Evolutionary conservation across 176 grass and related monocot genomes (phyloP).

Genomic region (Carex cristatella): DNA sequence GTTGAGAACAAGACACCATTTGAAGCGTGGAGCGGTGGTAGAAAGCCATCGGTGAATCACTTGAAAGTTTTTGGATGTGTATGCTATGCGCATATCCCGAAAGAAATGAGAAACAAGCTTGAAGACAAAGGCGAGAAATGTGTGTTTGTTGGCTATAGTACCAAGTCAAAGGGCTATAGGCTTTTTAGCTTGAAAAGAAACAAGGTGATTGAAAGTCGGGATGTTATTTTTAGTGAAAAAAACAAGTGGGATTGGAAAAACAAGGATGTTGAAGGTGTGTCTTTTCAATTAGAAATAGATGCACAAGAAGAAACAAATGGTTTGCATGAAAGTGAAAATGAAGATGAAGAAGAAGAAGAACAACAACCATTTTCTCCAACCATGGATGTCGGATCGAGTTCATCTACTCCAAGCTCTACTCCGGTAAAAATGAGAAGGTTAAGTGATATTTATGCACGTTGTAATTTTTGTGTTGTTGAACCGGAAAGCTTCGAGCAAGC

Average conservation of each 20-base stretch:
- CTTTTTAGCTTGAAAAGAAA: neutral
- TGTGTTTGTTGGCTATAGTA: constrained; percentile 14
- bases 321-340: neutral
- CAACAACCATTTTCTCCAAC: neutral
- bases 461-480: neutral
- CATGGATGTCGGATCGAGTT: neutral
- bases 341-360: neutral
- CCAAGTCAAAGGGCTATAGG: constrained; percentile 13
- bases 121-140: neutral
- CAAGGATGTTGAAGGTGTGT: neutral
- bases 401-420: neutral
- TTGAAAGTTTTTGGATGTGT: neutral
- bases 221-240: constrained; percentile 19
- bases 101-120: neutral
- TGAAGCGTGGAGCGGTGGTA: constrained; percentile 5
- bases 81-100: neutral
- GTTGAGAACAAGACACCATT: neutral
- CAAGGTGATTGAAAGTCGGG: constrained; percentile 2
- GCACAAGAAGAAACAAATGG: neutral
- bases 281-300: neutral
- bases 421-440: neutral
- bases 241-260: neutral
- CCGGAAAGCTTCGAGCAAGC: constrained; percentile 5
- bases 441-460: neutral
- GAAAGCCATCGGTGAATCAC: neutral